Evolutionary conservation across 305 asterid species (phyloP).

Genomic region (Plantago coronopus): DNA sequence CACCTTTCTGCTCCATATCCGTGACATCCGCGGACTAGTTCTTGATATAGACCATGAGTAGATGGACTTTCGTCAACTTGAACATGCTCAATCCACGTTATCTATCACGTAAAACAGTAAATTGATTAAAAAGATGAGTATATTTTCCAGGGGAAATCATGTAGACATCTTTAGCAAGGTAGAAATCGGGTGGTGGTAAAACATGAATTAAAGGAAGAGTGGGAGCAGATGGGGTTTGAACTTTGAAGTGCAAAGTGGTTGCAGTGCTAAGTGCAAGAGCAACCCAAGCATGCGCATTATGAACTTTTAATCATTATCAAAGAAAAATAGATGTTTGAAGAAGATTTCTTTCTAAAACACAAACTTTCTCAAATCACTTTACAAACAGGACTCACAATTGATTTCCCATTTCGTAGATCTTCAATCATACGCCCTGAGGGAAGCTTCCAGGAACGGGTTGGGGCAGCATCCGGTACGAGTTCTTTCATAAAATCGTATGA

Average conservation of each 20-base stretch:
- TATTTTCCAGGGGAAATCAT: too few relatives aligned
- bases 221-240: background rate
- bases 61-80: constrained; percentile 59
- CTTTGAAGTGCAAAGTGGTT: background rate
- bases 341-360: too few relatives aligned
- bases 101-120: constrained; percentile 28
- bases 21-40: constrained; percentile 38
- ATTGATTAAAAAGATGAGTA: background rate
- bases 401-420: constrained; percentile 50
- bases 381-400: constrained; percentile 38
- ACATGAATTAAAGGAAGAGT: background rate
- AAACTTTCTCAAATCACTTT: background rate
- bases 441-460: constrained; percentile 50
- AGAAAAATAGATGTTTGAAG: too few relatives aligned
- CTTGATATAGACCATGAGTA: constrained; percentile 52
- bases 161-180: too few relatives aligned
- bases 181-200: too few relatives aligned
- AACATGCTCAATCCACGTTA: constrained; percentile 81
- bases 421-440: constrained; percentile 75
- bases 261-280: background rate
- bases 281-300: background rate
- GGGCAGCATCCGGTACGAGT: constrained; percentile 33
- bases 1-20: constrained; percentile 77
- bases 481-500: constrained; percentile 46
- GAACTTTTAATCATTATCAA: background rate